phyloP scores from a whole-genome alignment of 352 stramenopile species.

The Pythium folliculosum region DNA sequence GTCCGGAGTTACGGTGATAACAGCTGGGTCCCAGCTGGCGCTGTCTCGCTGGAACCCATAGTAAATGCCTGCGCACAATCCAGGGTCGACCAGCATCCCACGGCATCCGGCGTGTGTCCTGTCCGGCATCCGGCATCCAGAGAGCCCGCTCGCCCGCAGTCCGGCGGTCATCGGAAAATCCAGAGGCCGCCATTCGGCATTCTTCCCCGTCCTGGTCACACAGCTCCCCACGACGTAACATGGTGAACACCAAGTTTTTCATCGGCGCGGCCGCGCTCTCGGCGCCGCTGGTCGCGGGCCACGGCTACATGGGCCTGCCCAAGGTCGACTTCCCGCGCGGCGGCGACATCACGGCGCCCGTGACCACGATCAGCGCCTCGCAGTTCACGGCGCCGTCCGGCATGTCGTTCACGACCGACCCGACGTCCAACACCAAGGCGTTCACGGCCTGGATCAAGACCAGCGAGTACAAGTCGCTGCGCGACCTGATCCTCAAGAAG shows the following conservation, averaged over 20 bases:
- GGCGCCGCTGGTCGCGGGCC: conserved; percentile 18
- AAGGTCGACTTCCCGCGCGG: conserved; percentile 1
- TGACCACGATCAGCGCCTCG: conserved; percentile 7
- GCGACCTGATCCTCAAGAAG: conserved; percentile 22
- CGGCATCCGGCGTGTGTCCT: neutral
- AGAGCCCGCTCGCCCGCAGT: neutral
- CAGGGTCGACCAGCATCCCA: neutral
- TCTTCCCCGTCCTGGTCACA: conserved; percentile 15
- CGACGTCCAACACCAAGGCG: conserved; percentile 13
- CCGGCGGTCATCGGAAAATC: neutral
- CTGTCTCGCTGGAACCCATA: neutral
- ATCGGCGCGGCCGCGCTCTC: conserved; percentile 10
- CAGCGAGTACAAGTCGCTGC: conserved; percentile 21
- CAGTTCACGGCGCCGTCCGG: conserved; percentile 6
- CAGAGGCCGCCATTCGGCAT: conserved; percentile 11
- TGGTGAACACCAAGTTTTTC: conserved; percentile 20
- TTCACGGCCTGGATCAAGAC: conserved; percentile 20
- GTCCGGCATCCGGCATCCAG: conserved; percentile 10
- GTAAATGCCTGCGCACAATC: neutral
- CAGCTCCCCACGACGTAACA: neutral
- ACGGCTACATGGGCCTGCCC: conserved; percentile 19
- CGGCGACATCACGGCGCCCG: conserved; percentile 3
- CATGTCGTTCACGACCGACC: conserved; percentile 11
- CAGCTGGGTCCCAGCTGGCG: conserved; percentile 2
- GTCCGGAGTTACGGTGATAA: conserved; percentile 2